These are phyloP conservation scores for Chlamydomonas schloesseri DNA, from an alignment of 139 green algal genomes.

Conservation along the genomic window DNA sequence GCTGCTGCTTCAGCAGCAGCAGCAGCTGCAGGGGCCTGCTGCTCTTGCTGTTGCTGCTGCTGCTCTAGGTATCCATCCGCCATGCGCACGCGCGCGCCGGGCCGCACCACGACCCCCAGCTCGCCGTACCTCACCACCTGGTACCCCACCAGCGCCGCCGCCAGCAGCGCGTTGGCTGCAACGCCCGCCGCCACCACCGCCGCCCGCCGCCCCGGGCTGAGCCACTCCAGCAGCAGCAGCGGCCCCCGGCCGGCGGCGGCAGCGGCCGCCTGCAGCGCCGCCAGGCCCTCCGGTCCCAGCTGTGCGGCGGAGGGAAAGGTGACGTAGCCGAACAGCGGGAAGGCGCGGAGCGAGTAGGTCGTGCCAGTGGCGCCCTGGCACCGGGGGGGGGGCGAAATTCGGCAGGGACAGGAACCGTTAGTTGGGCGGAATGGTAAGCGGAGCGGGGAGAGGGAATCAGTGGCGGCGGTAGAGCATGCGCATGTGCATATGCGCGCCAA, in stretches of 20 bases:
- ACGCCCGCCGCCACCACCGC: slow-evolving; percentile 11
- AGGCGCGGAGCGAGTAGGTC: slow-evolving; percentile 24
- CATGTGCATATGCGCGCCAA: too few relatives aligned
- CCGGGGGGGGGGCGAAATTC: neutral
- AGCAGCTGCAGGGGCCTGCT: too few relatives aligned
- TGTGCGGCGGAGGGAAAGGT: neutral
- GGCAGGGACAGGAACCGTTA: too few relatives aligned
- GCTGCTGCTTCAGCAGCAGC: too few relatives aligned
- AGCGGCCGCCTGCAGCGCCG: neutral
- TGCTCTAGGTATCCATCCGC: neutral
- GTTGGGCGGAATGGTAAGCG: too few relatives aligned
- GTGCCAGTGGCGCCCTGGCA: slow-evolving; percentile 4
- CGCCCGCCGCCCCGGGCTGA: slow-evolving; percentile 11
- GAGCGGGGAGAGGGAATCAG: too few relatives aligned
- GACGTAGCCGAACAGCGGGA: slow-evolving; percentile 33
- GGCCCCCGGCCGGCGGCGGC: neutral
- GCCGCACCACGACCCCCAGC: neutral
- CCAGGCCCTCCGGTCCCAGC: neutral
- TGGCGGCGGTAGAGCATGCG: too few relatives aligned
- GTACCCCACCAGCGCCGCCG: neutral
- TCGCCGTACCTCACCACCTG: slow-evolving; percentile 26
- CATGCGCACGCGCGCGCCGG: neutral
- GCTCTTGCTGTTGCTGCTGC: too few relatives aligned
- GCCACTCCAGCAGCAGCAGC: neutral
- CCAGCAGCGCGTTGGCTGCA: neutral